Base-by-base conservation (phyloP, 441 rosid genomes). In the Eruca vesicaria region DNA sequence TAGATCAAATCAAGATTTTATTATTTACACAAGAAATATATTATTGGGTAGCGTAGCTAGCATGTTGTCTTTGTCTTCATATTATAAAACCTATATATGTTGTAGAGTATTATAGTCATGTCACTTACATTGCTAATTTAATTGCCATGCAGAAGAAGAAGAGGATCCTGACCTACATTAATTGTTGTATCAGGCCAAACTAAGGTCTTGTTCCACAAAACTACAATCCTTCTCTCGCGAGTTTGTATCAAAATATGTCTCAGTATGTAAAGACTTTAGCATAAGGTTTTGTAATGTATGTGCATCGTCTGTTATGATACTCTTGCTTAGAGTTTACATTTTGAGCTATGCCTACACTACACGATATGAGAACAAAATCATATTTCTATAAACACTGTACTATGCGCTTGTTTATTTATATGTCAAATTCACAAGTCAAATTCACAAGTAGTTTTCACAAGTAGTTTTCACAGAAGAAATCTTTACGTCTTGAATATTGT, bases 141-240 rank as follows among this genome's bases (percentile, higher is more conserved):
- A 66, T 77, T 72, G 29, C 55, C 58, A 32, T 85, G 95, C 92
- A 89, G 98, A 87, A 71, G 83, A 91, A 75, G 82, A 89, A 83
- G 90, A 89, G 82, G 88, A 74, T 93, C 77, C 75, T 91, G 85
- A 87, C 92, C 79, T 89, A 86, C 91, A 86, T 93, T 45, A 89
- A 88, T 66, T 88, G 97, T 87, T 93, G 97, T 52, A 85, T 87
- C 64, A 86, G 84, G 86, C 96, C 92, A 63, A 86, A 86, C 85
- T 83, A 70, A 78, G 79, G 84, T 91, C 88, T 69, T 56, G 84
- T 83, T 81, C 67, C 69, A 65, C 2, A 66, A 70, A 45, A 63
- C 73, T 14, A 48, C 43, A 57, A 57, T 68, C 65, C 29, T 59
- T 66, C 66, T 65, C 21, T 71, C 35, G 18, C 35, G 68, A 33